These are phyloP conservation scores for Starmerella vaccinii DNA, from an alignment of 805 yeast species.

Conservation along the genomic window DNA sequence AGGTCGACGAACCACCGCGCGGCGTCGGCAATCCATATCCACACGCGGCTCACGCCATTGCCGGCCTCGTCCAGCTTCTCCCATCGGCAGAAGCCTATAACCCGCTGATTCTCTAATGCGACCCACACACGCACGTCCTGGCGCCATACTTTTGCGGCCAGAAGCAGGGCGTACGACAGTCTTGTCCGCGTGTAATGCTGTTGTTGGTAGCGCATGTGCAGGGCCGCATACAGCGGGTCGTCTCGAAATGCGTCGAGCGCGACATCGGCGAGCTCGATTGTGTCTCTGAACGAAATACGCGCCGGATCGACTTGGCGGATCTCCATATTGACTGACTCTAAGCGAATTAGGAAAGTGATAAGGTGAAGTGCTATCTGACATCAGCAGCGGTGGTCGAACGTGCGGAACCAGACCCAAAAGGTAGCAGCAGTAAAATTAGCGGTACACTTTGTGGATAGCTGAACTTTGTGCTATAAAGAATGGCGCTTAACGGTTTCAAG, in stretches of 20 bases:
- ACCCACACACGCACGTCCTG: not conserved
- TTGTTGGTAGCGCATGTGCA: not conserved
- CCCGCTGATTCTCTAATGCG: not conserved
- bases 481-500: too few relatives aligned
- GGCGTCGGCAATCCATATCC: not conserved
- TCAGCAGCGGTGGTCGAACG: not conserved
- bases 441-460: too few relatives aligned
- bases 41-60: not conserved
- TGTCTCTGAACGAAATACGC: not conserved
- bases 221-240: constrained; percentile 1
- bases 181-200: not conserved
- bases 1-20: not conserved
- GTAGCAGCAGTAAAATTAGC: too few relatives aligned
- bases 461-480: too few relatives aligned
- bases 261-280: constrained; percentile 2
- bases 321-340: not conserved
- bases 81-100: constrained; percentile 1
- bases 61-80: not conserved
- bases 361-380: not conserved
- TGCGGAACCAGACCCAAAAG: too few relatives aligned
- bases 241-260: constrained; percentile 3
- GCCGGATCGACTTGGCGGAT: not conserved
- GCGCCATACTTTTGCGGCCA: not conserved
- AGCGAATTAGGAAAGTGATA: not conserved
- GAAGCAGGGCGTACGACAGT: not conserved